Evolutionary conservation across 2,329 filamentous ascomycete genomes (phyloP).

Genomic region (Hymenoscyphus infarciens): DNA sequence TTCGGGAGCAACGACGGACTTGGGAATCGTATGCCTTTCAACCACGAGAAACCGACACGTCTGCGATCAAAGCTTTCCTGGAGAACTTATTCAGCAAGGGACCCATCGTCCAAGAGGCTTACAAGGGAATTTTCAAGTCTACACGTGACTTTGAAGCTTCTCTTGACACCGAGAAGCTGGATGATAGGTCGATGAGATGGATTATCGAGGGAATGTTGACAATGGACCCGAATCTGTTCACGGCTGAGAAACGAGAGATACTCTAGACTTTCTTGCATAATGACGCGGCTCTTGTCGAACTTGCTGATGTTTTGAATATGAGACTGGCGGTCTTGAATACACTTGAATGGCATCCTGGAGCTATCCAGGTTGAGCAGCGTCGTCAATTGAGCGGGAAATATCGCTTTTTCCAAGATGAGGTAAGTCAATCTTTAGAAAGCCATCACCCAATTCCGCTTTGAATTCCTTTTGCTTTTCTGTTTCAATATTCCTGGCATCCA

Average conservation of each 20-base stretch:
- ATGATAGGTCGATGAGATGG: background rate
- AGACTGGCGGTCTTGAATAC: slow-evolving; percentile 45
- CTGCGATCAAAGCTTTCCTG: background rate
- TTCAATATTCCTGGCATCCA: background rate
- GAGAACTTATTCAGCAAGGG: background rate
- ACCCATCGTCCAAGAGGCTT: background rate
- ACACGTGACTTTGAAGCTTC: background rate
- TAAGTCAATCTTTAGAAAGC: slow-evolving; percentile 44
- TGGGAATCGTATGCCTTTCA: background rate
- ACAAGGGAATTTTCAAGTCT: background rate
- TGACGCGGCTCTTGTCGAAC: slow-evolving; percentile 46
- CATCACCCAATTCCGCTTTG: no score
- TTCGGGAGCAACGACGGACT: background rate
- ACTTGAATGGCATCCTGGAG: slow-evolving; percentile 30
- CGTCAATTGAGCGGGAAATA: slow-evolving; percentile 56
- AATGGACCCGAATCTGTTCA: slow-evolving; percentile 40
- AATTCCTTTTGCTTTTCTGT: no score
- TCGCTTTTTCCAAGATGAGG: slow-evolving; percentile 55
- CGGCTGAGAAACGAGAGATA: slow-evolving; percentile 46
- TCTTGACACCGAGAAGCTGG: background rate
- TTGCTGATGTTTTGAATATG: slow-evolving; percentile 56
- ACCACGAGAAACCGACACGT: background rate
- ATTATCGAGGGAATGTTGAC: background rate
- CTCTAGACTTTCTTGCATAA: slow-evolving; percentile 49
- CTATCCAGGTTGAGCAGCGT: slow-evolving; percentile 47